A percentile compares a stretch with the other conserved stretches of the same genome.
phyloP scores from a whole-genome alignment of 2,329 filamentous ascomycete species.

The Monilinia aucupariae region DNA sequence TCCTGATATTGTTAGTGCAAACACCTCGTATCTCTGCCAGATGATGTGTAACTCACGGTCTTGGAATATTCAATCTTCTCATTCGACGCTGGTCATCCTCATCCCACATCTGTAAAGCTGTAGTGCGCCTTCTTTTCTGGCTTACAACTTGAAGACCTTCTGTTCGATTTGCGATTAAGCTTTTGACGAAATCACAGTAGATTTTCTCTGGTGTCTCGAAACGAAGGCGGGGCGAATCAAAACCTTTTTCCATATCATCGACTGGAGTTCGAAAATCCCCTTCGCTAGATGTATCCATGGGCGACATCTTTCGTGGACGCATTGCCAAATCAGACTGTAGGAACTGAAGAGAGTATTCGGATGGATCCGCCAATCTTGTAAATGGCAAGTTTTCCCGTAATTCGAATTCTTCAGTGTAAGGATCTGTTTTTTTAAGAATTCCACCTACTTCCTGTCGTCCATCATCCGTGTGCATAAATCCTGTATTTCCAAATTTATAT shows the following conservation, averaged over 20 bases:
- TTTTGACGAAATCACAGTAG: slow-evolving; percentile 23
- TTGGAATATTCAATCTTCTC: background rate
- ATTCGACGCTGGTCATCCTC: slow-evolving; percentile 16
- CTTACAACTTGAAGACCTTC: slow-evolving; percentile 23
- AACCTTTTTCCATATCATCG: slow-evolving; percentile 3
- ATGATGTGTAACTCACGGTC: slow-evolving; percentile 3
- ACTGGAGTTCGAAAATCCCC: slow-evolving; percentile 11
- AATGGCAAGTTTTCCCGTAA: background rate
- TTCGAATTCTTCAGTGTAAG: slow-evolving; percentile 5
- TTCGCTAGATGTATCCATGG: slow-evolving; percentile 8
- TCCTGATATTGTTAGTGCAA: slow-evolving; percentile 1
- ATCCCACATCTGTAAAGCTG: slow-evolving; percentile 26
- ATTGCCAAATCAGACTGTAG: background rate
- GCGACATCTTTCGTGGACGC: background rate
- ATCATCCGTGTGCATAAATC: slow-evolving; percentile 2
- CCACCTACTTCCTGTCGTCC: background rate
- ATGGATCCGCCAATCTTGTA: background rate
- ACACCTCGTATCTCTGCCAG: too few species aligned
- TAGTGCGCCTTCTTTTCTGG: slow-evolving; percentile 19
- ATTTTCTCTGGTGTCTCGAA: slow-evolving; percentile 15
- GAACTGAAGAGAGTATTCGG: too few species aligned
- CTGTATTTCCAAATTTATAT: background rate
- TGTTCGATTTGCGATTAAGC: slow-evolving; percentile 19
- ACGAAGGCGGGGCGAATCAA: background rate
- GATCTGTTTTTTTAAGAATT: slow-evolving; percentile 7